These are phyloP conservation scores for Hypholoma fasciculare DNA, from an alignment of 768 basidiomycete genomes.

Conservation along the genomic window DNA sequence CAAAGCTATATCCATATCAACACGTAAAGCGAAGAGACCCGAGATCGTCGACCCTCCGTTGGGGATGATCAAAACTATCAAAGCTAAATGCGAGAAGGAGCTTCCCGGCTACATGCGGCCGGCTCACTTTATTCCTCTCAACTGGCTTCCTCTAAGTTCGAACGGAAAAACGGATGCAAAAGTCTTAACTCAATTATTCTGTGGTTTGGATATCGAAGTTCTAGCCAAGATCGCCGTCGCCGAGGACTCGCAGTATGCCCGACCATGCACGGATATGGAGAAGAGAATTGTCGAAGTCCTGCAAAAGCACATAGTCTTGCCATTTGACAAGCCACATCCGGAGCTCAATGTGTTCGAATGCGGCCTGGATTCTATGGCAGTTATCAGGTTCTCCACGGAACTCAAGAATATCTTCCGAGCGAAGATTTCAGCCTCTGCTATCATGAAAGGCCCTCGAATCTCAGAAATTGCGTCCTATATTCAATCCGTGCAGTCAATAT, in stretches of 20 bases:
- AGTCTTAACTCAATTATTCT: constrained; percentile 30
- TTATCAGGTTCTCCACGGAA: constrained; percentile 27
- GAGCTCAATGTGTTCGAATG: constrained; percentile 31
- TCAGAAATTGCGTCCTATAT: constrained; percentile 21
- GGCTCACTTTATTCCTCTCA: constrained; percentile 47
- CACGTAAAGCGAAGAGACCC: constrained; percentile 31
- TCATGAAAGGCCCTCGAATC: constrained; percentile 29
- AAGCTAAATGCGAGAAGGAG: constrained; percentile 37
- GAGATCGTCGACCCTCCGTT: constrained; percentile 19
- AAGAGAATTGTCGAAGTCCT: constrained; percentile 22
- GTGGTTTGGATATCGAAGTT: constrained; percentile 21
- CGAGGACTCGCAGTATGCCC: not conserved
- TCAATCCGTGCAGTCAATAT: not conserved
- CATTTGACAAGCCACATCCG: constrained; percentile 15
- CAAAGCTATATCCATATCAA: constrained; percentile 30
- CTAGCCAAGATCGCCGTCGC: constrained; percentile 21
- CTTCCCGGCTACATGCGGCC: constrained; percentile 54
- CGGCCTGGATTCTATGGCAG: constrained; percentile 30
- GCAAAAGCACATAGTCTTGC: constrained; percentile 18
- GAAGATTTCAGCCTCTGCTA: constrained; percentile 23
- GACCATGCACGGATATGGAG: constrained; percentile 17
- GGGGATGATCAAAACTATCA: constrained; percentile 30
- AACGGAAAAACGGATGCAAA: constrained; percentile 38
- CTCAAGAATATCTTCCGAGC: constrained; percentile 20
- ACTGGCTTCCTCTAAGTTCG: constrained; percentile 45